Evolutionary conservation across 176 grass and related monocot species (phyloP).

Genomic region (barley (Hordeum vulgare)): DNA sequence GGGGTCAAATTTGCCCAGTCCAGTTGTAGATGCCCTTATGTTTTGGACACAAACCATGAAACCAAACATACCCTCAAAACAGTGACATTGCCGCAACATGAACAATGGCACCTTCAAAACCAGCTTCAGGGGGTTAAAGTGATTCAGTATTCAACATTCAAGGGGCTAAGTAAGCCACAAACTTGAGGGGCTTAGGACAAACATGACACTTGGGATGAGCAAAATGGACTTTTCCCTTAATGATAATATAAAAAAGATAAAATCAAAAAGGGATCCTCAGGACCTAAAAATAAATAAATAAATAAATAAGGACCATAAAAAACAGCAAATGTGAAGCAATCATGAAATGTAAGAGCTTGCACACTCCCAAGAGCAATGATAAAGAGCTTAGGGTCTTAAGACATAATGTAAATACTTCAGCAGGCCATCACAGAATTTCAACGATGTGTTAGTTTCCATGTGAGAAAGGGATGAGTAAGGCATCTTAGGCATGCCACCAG

Average conservation of each 20-base stretch:
- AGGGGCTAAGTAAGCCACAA: background rate
- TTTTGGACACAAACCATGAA: background rate
- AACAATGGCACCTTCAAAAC: background rate
- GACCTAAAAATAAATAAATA: background rate
- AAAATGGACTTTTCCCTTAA: background rate
- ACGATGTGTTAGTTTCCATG: background rate
- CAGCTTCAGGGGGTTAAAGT: background rate
- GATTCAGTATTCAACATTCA: background rate
- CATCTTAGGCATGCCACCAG: background rate
- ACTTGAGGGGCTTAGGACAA: background rate
- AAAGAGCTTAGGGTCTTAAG: background rate
- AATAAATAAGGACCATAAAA: background rate
- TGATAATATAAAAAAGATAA: background rate
- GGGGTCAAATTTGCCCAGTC: too few species aligned
- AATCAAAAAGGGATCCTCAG: background rate
- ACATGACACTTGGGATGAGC: background rate
- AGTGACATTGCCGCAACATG: background rate
- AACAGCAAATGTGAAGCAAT: background rate
- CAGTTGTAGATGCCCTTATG: background rate
- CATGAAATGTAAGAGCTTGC: background rate
- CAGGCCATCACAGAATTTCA: background rate
- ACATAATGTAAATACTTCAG: background rate
- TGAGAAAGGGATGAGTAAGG: background rate
- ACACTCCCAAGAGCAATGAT: background rate
- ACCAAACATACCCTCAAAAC: background rate